Percentiles rank a stretch among this genome's conserved stretches.
These are phyloP conservation scores for Grigorovia transvaalensis DNA, from an alignment of 805 yeast species.

Conservation along the genomic window DNA sequence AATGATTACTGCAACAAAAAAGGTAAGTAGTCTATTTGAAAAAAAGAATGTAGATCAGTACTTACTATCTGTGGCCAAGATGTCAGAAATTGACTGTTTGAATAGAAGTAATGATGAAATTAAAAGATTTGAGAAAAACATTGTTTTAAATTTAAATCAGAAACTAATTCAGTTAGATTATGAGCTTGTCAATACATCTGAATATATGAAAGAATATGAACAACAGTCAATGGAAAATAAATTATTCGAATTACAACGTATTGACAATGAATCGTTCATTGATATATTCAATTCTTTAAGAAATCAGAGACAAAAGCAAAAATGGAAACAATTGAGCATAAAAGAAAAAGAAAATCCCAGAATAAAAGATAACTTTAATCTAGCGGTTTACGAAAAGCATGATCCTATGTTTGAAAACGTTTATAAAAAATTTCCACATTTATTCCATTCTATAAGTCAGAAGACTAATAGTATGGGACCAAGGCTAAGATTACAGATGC, in stretches of 20 bases:
- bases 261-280: conserved; percentile 11
- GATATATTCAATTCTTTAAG: conserved; percentile 18
- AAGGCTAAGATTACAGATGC: conserved; percentile 1
- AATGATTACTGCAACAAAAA: conserved; percentile 7
- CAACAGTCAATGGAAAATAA: neutral
- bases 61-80: conserved; percentile 9
- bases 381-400: conserved; percentile 17
- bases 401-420: conserved; percentile 16
- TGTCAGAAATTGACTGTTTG: conserved; percentile 14
- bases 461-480: conserved; percentile 1
- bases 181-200: conserved; percentile 13
- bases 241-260: conserved; percentile 11
- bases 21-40: conserved; percentile 12
- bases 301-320: conserved; percentile 16
- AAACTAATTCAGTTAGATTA: conserved; percentile 17
- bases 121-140: conserved; percentile 15
- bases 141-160: conserved; percentile 18
- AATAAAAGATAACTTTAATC: conserved; percentile 17
- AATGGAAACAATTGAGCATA: conserved; percentile 16
- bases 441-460: conserved; percentile 3
- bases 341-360: conserved; percentile 17
- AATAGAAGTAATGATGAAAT: conserved; percentile 13
- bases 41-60: conserved; percentile 10
- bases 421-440: conserved; percentile 8
- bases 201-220: neutral